Percentiles rank a stretch among this genome's conserved stretches.
These are phyloP conservation scores for Phoenix roebelenii DNA, from an alignment of 176 grass and related monocot species.

Conservation along the genomic window DNA sequence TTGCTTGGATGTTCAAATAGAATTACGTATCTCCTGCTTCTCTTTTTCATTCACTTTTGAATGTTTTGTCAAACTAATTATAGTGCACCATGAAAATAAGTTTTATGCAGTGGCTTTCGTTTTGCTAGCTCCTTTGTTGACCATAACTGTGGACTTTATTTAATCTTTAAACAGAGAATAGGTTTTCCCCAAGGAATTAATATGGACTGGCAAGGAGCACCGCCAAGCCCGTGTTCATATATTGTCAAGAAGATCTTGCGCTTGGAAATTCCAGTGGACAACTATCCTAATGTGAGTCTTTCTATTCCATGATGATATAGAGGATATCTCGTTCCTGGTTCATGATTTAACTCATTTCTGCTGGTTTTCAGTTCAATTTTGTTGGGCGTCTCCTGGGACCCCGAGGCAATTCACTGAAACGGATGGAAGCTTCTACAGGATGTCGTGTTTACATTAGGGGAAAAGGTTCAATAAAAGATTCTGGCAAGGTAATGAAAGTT, in stretches of 20 bases:
- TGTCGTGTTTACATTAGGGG: conserved; percentile 88
- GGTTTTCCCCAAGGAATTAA: conserved; percentile 51
- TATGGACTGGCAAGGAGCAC: conserved; percentile 84
- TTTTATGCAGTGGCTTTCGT: no score
- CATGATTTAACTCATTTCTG: conserved; percentile 18
- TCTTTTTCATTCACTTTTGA: no score
- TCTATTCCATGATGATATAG: no score
- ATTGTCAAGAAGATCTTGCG: conserved; percentile 80
- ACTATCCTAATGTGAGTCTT: conserved; percentile 56
- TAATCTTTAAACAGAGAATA: conserved; percentile 39
- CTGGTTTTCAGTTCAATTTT: conserved; percentile 72
- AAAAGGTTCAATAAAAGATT: conserved; percentile 80
- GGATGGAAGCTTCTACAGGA: conserved; percentile 73
- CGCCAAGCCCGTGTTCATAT: conserved; percentile 60
- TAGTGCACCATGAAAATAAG: no score
- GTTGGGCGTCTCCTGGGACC: conserved; percentile 73
- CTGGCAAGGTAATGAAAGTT: conserved; percentile 42
- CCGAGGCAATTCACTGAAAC: conserved; percentile 75
- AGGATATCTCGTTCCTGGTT: background rate
- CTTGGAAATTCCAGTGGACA: conserved; percentile 73
- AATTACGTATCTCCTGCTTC: no score
- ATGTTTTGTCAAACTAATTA: no score
- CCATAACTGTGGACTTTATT: conserved; percentile 2
- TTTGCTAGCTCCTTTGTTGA: conserved; percentile 13
- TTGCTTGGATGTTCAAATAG: no score